phyloP scores from a whole-genome alignment of 2,329 filamentous ascomycete species.

The Fusarium nygamai region DNA sequence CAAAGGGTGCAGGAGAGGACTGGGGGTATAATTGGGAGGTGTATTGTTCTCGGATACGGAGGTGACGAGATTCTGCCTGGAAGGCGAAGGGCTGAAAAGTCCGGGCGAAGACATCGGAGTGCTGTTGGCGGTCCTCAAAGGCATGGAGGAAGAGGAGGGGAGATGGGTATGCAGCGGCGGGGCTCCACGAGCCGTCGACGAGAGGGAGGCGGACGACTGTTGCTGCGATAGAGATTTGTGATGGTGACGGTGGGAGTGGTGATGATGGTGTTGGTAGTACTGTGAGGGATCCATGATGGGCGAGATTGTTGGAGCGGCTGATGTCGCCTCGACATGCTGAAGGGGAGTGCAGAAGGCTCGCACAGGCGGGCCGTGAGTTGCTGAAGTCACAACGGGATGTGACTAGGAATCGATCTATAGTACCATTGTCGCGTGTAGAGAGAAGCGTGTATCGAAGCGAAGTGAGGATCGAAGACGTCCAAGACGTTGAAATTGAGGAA shows the following conservation, averaged over 20 bases:
- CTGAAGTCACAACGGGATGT: constrained; percentile 36
- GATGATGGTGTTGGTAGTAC: constrained; percentile 38
- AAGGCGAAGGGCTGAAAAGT: constrained; percentile 65
- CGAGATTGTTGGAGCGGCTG: constrained; percentile 34
- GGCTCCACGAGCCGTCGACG: constrained; percentile 38
- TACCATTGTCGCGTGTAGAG: constrained; percentile 37
- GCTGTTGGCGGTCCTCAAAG: constrained; percentile 61
- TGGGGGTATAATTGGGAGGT: constrained; percentile 59
- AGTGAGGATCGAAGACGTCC: background rate
- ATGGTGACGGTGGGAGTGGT: constrained; percentile 37
- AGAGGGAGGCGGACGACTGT: constrained; percentile 43
- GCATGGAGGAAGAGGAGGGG: constrained; percentile 51
- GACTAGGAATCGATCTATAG: constrained; percentile 40
- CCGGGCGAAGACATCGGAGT: constrained; percentile 70
- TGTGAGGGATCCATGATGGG: constrained; percentile 44
- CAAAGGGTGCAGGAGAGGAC: constrained; percentile 74
- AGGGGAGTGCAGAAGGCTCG: constrained; percentile 34
- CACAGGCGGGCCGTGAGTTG: constrained; percentile 36
- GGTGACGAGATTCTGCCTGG: constrained; percentile 54
- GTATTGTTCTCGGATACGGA: constrained; percentile 65
- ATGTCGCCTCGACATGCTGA: constrained; percentile 44
- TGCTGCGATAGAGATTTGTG: constrained; percentile 45
- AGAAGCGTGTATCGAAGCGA: constrained; percentile 7
- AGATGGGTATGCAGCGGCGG: constrained; percentile 47
- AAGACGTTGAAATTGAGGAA: constrained; percentile 11